These are phyloP conservation scores for Sordariomycetes sp. DNA, from an alignment of 2,329 filamentous ascomycete genomes.

Conservation along the genomic window DNA sequence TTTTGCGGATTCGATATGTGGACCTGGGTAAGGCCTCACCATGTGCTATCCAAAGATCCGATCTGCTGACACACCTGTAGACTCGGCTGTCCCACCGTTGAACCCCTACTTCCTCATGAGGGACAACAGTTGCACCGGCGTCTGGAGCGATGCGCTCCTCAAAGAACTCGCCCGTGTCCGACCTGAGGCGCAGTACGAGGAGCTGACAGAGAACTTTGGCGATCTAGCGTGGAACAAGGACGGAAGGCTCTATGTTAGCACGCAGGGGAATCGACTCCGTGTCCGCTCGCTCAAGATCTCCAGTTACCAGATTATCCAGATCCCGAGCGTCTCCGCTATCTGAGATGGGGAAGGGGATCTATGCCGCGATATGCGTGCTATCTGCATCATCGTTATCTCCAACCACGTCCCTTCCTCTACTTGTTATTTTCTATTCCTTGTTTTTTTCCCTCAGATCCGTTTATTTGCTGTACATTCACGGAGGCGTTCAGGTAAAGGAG, in stretches of 20 bases:
- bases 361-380: neutral
- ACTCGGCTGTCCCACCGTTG: conserved; percentile 58
- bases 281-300: conserved; percentile 45
- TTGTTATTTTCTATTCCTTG: neutral
- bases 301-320: conserved; percentile 41
- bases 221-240: conserved; percentile 49
- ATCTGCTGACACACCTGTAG: conserved; percentile 23
- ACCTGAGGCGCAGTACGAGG: conserved; percentile 46
- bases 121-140: conserved; percentile 50
- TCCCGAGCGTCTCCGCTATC: conserved; percentile 5
- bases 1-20: conserved; percentile 63
- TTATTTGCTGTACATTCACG: neutral
- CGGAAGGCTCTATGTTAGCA: conserved; percentile 40
- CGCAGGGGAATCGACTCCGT: conserved; percentile 16
- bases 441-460: neutral
- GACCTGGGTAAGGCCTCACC: conserved; percentile 45
- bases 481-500: neutral
- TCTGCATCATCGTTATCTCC: neutral
- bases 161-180: conserved; percentile 47
- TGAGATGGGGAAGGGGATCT: neutral
- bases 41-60: neutral
- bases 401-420: neutral
- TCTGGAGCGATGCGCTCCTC: conserved; percentile 63
- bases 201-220: conserved; percentile 54
- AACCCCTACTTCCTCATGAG: conserved; percentile 63